Conservation (phyloP, 352 stramenopile genomes). For the Phytophthora quininea region DNA sequence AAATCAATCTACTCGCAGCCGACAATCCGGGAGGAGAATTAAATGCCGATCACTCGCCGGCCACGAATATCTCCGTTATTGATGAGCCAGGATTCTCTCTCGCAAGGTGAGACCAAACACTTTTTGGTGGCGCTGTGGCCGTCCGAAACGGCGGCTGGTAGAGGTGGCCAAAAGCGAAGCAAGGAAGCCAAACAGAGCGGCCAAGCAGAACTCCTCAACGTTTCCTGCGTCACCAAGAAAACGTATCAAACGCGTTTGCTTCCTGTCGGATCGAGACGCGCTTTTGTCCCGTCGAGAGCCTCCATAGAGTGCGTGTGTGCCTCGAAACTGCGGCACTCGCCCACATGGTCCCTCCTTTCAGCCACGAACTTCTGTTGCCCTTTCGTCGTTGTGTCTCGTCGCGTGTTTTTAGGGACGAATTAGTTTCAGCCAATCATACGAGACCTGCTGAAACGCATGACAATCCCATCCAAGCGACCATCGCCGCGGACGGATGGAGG, state of each 20-base stretch:
- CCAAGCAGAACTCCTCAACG: too few species aligned
- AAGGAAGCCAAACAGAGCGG: too few species aligned
- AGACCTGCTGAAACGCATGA: background rate
- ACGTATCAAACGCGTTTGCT: background rate
- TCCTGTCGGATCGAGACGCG: background rate
- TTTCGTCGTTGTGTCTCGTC: background rate
- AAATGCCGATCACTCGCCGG: too few species aligned
- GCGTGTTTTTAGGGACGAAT: background rate
- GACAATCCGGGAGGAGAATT: background rate
- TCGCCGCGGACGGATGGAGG: slow-evolving; percentile 29
- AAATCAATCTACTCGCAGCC: background rate
- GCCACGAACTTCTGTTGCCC: background rate
- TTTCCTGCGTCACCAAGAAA: too few species aligned
- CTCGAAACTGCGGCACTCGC: background rate
- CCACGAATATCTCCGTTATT: too few species aligned
- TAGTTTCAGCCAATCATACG: slow-evolving; percentile 24
- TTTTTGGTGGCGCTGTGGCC: background rate
- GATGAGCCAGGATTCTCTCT: too few species aligned
- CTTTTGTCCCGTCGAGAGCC: background rate
- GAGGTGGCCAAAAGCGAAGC: too few species aligned
- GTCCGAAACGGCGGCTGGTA: background rate
- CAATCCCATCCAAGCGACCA: background rate
- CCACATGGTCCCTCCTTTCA: too few species aligned
- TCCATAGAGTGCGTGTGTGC: slow-evolving; percentile 2
- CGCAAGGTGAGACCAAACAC: too few species aligned